Base-by-base conservation (phyloP, 352 stramenopile genomes). In the Blastocystis sp. region DNA sequence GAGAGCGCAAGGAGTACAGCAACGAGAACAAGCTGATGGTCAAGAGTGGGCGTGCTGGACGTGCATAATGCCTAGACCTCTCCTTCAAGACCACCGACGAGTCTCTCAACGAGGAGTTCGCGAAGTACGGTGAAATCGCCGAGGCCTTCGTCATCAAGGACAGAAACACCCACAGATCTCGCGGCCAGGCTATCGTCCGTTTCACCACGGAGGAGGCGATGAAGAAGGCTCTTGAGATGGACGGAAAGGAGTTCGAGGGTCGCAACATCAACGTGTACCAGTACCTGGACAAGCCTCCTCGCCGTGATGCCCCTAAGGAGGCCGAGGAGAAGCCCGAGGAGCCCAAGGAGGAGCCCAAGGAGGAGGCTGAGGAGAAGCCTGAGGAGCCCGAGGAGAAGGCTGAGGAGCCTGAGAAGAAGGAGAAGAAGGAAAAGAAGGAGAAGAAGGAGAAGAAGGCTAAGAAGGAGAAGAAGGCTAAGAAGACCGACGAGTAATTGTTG, bases 21-120 rank as follows among this genome's bases (percentile, higher is more conserved):
- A 61, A 88, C 45, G 28, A 60, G 1, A 88, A 88, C 59, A 88
- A 88, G 78, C 65, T 88, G 60, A 78, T 78, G 3, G 21, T 88
- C 38, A 61, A 17, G 34, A 66, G 52, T 79, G n/a, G 17, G 42
- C 0, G 17, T 63, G 11, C 7, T 34, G 17, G 21, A 17, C 1
- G 48, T 63, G 9, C n/a, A n/a, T 74, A 21, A 52, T 52, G 28
- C 1, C 7, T 48, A 74, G 70, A 42, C 68, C 28, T 88, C 4
- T 14, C 57, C 10, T 88, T 60, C 61, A 66, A n/a, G 3, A 28
- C n/a, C 0, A 62, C 2, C 2, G 40, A 62, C 10, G 78, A 88
- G 45, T 28, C 6, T 61, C n/a, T 88, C 2, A 28, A 28, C 17
- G 28, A 76, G 42, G 60, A 24, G 34, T 88, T 88, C 65, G 10